These are phyloP conservation scores for Termitomyces sp. DNA, from an alignment of 768 basidiomycete genomes.

Conservation along the genomic window DNA sequence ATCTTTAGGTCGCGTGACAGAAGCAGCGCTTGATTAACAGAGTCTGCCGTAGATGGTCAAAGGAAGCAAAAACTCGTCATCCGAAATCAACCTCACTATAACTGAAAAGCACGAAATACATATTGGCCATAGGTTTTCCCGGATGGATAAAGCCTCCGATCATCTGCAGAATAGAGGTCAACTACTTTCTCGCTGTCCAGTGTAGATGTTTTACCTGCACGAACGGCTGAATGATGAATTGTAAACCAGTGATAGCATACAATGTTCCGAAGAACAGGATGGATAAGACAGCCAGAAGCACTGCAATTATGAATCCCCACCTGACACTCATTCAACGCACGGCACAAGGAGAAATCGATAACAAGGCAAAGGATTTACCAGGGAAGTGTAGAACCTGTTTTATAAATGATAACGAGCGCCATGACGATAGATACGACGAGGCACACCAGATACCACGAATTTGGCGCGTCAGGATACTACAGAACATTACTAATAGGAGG, in stretches of 20 bases:
- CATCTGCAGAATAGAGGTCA: conserved; percentile 41
- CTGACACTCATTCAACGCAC: conserved; percentile 13
- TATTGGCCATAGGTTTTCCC: conserved; percentile 63
- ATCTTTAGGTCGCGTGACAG: conserved; percentile 46
- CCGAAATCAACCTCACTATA: conserved; percentile 28
- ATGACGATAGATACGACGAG: conserved; percentile 37
- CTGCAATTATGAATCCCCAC: conserved; percentile 44
- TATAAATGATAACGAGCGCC: conserved; percentile 37
- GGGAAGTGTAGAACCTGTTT: conserved; percentile 39
- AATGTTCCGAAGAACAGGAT: conserved; percentile 41
- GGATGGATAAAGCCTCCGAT: conserved; percentile 53
- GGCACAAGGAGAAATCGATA: background rate
- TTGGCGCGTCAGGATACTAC: conserved; percentile 50
- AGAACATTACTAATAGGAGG: background rate
- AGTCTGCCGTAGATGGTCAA: conserved; percentile 20
- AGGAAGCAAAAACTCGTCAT: background rate
- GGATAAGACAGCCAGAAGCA: conserved; percentile 36
- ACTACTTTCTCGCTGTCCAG: no score
- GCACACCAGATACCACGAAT: conserved; percentile 46
- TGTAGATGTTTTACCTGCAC: conserved; percentile 32
- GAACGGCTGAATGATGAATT: conserved; percentile 42
- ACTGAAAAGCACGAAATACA: conserved; percentile 50
- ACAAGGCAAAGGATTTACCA: conserved; percentile 24
- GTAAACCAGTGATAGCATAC: conserved; percentile 39
- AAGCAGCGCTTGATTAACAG: conserved; percentile 37